These are phyloP conservation scores for Vitis hybrid DNA, from an alignment of 177 flowering plant species.

Conservation along the genomic window DNA sequence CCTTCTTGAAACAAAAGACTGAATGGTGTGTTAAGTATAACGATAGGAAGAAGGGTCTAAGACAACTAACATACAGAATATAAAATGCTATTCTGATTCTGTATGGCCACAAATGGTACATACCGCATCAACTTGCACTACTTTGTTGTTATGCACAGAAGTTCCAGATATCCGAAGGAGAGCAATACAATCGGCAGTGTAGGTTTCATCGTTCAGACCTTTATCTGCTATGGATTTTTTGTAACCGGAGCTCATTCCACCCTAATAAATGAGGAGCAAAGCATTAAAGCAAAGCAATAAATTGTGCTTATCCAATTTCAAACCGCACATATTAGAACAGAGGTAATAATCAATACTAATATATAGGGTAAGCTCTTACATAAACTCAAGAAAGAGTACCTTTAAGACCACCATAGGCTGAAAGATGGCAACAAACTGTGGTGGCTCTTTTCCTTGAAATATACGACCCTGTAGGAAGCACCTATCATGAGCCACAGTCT, in stretches of 20 bases:
- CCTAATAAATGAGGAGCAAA: slow-evolving; percentile 41
- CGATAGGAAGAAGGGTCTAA: no score
- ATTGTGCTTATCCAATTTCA: neutral
- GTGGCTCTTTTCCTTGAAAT: slow-evolving; percentile 93
- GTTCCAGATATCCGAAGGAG: slow-evolving; percentile 80
- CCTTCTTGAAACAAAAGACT: no score
- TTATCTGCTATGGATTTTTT: slow-evolving; percentile 70
- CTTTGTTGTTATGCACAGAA: slow-evolving; percentile 77
- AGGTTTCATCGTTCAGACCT: slow-evolving; percentile 81
- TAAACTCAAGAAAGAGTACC: slow-evolving; percentile 43
- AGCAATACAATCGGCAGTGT: slow-evolving; percentile 75
- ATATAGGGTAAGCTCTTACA: neutral
- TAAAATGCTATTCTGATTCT: neutral
- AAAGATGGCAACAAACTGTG: slow-evolving; percentile 92
- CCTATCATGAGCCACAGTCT: slow-evolving; percentile 4
- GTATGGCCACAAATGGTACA: slow-evolving; percentile 13
- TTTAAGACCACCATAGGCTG: slow-evolving; percentile 93
- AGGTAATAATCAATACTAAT: neutral
- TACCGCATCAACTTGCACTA: slow-evolving; percentile 93
- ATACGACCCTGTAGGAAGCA: slow-evolving; percentile 72
- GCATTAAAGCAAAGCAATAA: slow-evolving; percentile 3
- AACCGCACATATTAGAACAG: neutral
- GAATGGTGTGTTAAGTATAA: no score
- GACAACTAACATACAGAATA: neutral
- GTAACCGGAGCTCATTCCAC: slow-evolving; percentile 94